Evolutionary conservation across 352 stramenopile genomes (phyloP).

Genomic region (Phytopythium litorale): DNA sequence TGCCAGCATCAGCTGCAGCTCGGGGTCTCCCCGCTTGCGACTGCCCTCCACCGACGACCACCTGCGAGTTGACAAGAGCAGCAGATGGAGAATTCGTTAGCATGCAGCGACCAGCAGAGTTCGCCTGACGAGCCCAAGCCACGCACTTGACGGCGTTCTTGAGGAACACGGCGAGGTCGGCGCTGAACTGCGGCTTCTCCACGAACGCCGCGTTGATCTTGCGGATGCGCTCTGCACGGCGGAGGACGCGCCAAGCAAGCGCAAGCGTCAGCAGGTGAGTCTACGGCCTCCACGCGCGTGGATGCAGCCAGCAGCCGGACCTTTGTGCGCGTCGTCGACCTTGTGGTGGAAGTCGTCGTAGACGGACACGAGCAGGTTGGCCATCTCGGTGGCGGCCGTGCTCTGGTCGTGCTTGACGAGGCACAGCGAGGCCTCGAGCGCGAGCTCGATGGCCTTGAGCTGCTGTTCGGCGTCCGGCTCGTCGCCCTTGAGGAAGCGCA

Average conservation of each 20-base stretch:
- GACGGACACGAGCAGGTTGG: conserved; percentile 69
- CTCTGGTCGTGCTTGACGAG: conserved; percentile 73
- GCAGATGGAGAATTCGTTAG: not conserved
- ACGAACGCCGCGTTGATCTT: conserved; percentile 60
- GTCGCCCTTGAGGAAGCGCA: conserved; percentile 80
- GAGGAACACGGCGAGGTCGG: conserved; percentile 62
- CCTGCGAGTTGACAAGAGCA: conserved; percentile 14
- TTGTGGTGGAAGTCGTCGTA: conserved; percentile 65
- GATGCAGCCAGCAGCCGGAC: conserved; percentile 8
- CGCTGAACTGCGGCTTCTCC: conserved; percentile 63
- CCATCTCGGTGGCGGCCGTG: conserved; percentile 78
- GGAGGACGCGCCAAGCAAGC: not conserved
- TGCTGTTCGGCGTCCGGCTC: conserved; percentile 44
- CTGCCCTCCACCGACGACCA: conserved; percentile 68
- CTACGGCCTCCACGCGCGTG: not conserved
- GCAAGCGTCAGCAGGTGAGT: not conserved
- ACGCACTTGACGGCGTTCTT: conserved; percentile 80
- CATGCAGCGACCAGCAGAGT: not conserved
- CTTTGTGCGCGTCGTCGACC: conserved; percentile 72
- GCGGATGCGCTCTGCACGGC: conserved; percentile 34
- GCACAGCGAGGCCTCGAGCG: conserved; percentile 57
- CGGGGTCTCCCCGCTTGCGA: conserved; percentile 70
- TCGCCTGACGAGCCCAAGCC: not conserved
- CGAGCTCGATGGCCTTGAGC: conserved; percentile 57
- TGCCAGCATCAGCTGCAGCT: conserved; percentile 68